These are phyloP conservation scores for Strigomonas culicis DNA, from an alignment of 208 protist species.

Conservation along the genomic window DNA sequence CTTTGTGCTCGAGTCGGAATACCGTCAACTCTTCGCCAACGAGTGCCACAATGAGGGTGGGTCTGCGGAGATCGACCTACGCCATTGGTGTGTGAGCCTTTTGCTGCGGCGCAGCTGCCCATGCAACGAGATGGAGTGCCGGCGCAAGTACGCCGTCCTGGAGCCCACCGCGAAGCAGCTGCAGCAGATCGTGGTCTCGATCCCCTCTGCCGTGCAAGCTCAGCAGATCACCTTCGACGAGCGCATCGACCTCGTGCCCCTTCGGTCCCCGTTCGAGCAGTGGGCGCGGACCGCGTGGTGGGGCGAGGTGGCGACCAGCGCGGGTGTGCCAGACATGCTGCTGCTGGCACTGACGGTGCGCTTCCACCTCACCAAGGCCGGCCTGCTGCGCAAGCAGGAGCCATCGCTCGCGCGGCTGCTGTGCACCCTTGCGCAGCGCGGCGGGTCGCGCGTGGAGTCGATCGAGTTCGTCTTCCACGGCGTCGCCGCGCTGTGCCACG, in stretches of 20 bases:
- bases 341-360: constrained; percentile 22
- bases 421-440: constrained; percentile 17
- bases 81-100: not conserved
- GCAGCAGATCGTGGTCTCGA: not conserved
- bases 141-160: not conserved
- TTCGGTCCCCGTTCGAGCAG: not conserved
- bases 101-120: too few species aligned
- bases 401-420: constrained; percentile 45
- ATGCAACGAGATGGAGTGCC: not conserved
- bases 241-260: not conserved
- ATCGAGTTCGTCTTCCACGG: constrained; percentile 53
- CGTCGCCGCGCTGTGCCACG: constrained; percentile 30
- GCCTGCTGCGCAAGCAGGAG: constrained; percentile 16
- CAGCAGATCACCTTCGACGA: not conserved
- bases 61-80: not conserved
- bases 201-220: not conserved
- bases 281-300: not conserved
- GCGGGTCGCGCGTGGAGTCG: constrained; percentile 11
- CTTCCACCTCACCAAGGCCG: constrained; percentile 31
- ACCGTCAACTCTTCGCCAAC: too few species aligned
- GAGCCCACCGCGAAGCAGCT: not conserved
- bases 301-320: not conserved
- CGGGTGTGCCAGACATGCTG: too few species aligned
- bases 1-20: too few species aligned
- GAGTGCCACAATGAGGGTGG: too few species aligned